These are phyloP conservation scores for Aspergillus cejpii DNA, from an alignment of 2,329 filamentous ascomycete species.

Conservation along the genomic window DNA sequence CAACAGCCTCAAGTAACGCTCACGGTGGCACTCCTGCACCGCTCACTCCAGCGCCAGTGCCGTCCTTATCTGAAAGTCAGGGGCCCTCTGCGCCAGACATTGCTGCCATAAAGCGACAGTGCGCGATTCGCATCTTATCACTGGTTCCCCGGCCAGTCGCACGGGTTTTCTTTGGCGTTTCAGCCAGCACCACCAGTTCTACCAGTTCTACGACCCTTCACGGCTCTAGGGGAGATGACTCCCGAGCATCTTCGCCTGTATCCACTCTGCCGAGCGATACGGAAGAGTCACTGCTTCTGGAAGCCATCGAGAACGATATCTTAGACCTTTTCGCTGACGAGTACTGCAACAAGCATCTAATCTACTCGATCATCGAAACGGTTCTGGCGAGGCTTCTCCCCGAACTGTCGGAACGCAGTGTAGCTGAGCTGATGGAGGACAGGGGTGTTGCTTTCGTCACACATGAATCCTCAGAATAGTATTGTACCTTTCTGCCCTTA, in stretches of 20 bases:
- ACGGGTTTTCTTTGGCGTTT: constrained; percentile 39
- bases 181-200: constrained; percentile 5
- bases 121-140: constrained; percentile 39
- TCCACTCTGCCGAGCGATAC: constrained; percentile 1
- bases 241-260: constrained; percentile 9
- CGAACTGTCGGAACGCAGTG: constrained; percentile 67
- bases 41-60: constrained; percentile 8
- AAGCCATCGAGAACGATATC: constrained; percentile 56
- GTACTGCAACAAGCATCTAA: constrained; percentile 88
- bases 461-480: constrained; percentile 8
- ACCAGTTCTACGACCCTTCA: neutral
- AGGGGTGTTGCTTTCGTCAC: constrained; percentile 45
- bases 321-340: constrained; percentile 70
- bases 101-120: constrained; percentile 40
- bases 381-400: constrained; percentile 76
- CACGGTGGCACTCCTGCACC: constrained; percentile 16
- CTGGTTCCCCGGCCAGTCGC: constrained; percentile 42
- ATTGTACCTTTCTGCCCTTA: neutral
- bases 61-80: constrained; percentile 15
- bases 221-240: neutral
- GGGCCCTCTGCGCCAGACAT: constrained; percentile 27
- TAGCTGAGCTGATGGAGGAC: constrained; percentile 67
- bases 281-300: constrained; percentile 47
- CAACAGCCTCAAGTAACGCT: constrained; percentile 17
- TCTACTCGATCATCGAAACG: constrained; percentile 76